phyloP scores from a whole-genome alignment of 1,284 basidiomycete genomes.

The Ganoderma multipileum region DNA sequence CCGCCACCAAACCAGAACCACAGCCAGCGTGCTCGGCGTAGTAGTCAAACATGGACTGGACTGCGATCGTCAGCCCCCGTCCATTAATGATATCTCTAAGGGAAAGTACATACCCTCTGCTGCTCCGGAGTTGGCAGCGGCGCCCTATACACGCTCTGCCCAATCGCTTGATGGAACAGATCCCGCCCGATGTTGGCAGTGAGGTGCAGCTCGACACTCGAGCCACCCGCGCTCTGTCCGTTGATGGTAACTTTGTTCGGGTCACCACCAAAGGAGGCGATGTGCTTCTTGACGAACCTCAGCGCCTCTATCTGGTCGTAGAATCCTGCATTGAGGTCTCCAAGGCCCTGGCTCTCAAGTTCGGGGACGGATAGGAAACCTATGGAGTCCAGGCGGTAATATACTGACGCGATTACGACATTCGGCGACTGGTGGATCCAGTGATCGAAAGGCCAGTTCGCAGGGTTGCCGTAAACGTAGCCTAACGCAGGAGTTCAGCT shows the following conservation, averaged over 20 bases:
- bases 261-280: slow-evolving; percentile 70
- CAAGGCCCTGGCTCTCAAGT: slow-evolving; percentile 47
- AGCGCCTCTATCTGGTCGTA: slow-evolving; percentile 67
- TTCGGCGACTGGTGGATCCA: slow-evolving; percentile 48
- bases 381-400: slow-evolving; percentile 52
- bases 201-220: slow-evolving; percentile 62
- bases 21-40: slow-evolving; percentile 58
- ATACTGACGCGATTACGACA: slow-evolving; percentile 51
- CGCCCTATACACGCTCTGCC: slow-evolving; percentile 63
- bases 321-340: slow-evolving; percentile 67
- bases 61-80: background rate
- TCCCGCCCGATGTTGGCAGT: slow-evolving; percentile 48
- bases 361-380: slow-evolving; percentile 52
- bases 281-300: slow-evolving; percentile 67
- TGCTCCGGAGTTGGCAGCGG: slow-evolving; percentile 56
- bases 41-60: slow-evolving; percentile 57
- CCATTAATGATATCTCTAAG: background rate
- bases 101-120: slow-evolving; percentile 47
- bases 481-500: slow-evolving; percentile 39
- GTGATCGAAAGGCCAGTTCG: slow-evolving; percentile 50
- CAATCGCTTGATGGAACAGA: slow-evolving; percentile 60
- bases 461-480: slow-evolving; percentile 63
- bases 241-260: slow-evolving; percentile 61
- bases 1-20: slow-evolving; percentile 42
- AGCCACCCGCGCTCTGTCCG: slow-evolving; percentile 67